These are phyloP conservation scores for Dothideomycetes sp. DNA, from an alignment of 2,329 filamentous ascomycete genomes.

Conservation along the genomic window DNA sequence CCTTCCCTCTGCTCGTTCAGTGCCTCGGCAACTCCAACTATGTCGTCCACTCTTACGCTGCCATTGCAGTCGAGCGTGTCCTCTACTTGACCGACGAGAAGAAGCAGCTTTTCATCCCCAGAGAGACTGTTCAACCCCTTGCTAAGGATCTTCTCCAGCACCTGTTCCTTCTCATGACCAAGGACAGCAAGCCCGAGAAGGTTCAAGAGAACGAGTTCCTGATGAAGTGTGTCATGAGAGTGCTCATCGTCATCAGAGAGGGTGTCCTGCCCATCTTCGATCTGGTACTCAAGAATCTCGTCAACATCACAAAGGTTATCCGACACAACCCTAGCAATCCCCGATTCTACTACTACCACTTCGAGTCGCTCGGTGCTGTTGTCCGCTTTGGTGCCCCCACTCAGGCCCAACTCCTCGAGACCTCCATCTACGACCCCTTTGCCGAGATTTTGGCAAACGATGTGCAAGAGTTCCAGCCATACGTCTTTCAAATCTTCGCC, in stretches of 20 bases:
- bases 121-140: conserved; percentile 61
- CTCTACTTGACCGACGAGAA: conserved; percentile 70
- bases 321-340: conserved; percentile 94
- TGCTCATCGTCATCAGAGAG: conserved; percentile 86
- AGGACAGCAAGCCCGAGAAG: conserved; percentile 74
- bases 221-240: conserved; percentile 97
- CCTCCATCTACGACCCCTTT: conserved; percentile 73
- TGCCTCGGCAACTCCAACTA: conserved; percentile 86
- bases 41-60: conserved; percentile 94
- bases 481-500: conserved; percentile 90
- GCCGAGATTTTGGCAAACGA: conserved; percentile 69
- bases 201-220: conserved; percentile 98
- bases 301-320: conserved; percentile 85
- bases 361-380: conserved; percentile 84
- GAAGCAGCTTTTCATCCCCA: conserved; percentile 68
- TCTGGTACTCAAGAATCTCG: conserved; percentile 68
- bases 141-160: conserved; percentile 81
- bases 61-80: conserved; percentile 90
- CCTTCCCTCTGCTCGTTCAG: conserved; percentile 80
- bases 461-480: conserved; percentile 89
- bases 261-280: conserved; percentile 64
- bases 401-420: conserved; percentile 64
- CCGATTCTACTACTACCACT: conserved; percentile 96
- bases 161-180: conserved; percentile 83
- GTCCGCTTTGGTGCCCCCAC: conserved; percentile 63